Base-by-base conservation (phyloP, 2,329 filamentous ascomycete genomes). In the Fonsecaea pedrosoi region DNA sequence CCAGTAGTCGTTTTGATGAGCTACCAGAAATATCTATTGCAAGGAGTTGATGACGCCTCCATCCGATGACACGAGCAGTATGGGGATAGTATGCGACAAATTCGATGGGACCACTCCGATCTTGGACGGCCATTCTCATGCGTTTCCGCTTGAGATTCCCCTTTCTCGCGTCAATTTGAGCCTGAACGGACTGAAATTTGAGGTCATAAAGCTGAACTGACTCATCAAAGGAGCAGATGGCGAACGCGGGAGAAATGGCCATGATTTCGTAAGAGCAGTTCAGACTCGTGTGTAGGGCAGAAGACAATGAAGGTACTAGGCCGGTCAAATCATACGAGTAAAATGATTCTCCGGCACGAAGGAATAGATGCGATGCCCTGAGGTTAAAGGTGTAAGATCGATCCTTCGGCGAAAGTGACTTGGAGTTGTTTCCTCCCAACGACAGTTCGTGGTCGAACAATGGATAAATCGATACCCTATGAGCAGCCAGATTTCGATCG, bases 71-170 rank as follows among this genome's bases (percentile, higher is more conserved):
- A 53, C 82, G 74, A 25, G 78, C 77, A 25, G 81, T 74, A 56
- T 82, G 80, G 13, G 79, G 75, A 57, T 80, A 82, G 69, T 82
- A 82, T 40, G 77, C 77, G 58, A 82, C 73, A 64, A 82, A 81
- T 10, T 71, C 71, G 15, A 78, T 73, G 9, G 74, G 73, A 12
- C 71, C 71, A 65, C 72, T 74, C 45, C 63, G 58, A 54, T 61
- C 57, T 21, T 71, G 69, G 63, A 65, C 53, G 9, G 57, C 54
- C 42, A 60, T 65, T 48, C 56, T 45, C n/a, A 60, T 61, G 7
- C 68, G 68, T 66, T 72, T 73, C 48, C 70, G 65, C 55, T 72
- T 72, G n/a, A 70, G 61, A 38, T 60, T 68, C 4, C 60, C 45
- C n/a, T 53, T 78, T 73, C n/a, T 71, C 59, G 77, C 65, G 13